Evolutionary conservation across 1,139 yeast species (phyloP).

Genomic region (Candida mesenterica): DNA sequence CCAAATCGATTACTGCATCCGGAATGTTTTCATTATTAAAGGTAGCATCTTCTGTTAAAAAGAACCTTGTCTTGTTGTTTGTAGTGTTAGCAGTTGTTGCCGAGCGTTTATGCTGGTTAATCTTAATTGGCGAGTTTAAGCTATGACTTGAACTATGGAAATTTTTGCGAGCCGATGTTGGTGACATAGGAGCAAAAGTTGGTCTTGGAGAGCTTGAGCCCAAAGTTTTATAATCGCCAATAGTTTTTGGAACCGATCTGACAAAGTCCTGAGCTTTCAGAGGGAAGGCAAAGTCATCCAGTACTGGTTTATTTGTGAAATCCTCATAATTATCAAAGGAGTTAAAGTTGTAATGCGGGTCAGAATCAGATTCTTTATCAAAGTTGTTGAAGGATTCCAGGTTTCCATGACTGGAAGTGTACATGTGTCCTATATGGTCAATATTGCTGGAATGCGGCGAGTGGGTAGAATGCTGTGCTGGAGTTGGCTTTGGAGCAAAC

Average conservation of each 20-base stretch:
- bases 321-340: slow-evolving; percentile 38
- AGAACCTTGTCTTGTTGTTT: slow-evolving; percentile 28
- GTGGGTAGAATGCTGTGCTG: no score
- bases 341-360: slow-evolving; percentile 21
- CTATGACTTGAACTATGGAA: slow-evolving; percentile 14
- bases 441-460: no score
- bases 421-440: not conserved
- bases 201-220: slow-evolving; percentile 1
- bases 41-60: slow-evolving; percentile 34
- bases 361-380: not conserved
- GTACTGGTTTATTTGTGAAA: slow-evolving; percentile 24
- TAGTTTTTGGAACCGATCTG: not conserved
- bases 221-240: not conserved
- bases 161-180: slow-evolving; percentile 12
- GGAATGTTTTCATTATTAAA: slow-evolving; percentile 40
- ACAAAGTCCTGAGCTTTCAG: slow-evolving; percentile 7
- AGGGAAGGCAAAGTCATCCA: slow-evolving; percentile 33
- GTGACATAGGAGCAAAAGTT: slow-evolving; percentile 8
- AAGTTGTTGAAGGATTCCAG: not conserved
- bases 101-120: slow-evolving; percentile 23
- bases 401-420: not conserved
- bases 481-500: slow-evolving; percentile 14
- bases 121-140: slow-evolving; percentile 39
- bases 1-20: slow-evolving; percentile 63
- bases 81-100: slow-evolving; percentile 18